phyloP scores from a whole-genome alignment of 495 filamentous ascomycete genomes.

The Daldinia concentrica region DNA sequence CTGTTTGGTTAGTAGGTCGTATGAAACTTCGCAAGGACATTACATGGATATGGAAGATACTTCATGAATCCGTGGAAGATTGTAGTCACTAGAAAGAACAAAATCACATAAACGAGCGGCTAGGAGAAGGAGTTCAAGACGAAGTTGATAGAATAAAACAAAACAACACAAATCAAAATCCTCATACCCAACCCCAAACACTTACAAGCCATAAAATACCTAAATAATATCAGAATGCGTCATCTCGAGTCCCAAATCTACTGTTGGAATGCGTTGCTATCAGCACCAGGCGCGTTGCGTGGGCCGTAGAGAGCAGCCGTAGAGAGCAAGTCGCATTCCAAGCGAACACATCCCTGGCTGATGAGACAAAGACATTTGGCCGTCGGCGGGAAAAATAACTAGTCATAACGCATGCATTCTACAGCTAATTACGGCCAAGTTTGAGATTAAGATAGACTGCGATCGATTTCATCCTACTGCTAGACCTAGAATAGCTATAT shows the following conservation, averaged over 20 bases:
- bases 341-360: conserved; percentile 6
- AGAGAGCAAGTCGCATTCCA: conserved; percentile 37
- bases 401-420: not conserved
- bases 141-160: not conserved
- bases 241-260: conserved; percentile 10
- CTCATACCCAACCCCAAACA: conserved; percentile 11
- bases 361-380: conserved; percentile 21
- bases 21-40: not conserved
- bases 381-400: not conserved
- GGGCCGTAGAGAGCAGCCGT: not conserved
- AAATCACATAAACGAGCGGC: not conserved
- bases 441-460: not conserved
- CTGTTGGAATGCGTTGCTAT: conserved; percentile 44
- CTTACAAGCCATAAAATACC: not conserved
- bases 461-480: not conserved
- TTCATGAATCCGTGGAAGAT: not conserved
- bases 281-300: not conserved
- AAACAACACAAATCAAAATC: not conserved
- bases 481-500: not conserved
- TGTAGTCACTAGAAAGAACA: not conserved
- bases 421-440: not conserved
- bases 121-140: not conserved
- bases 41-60: not conserved
- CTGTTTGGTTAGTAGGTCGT: not conserved
- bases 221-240: conserved; percentile 31